Base-by-base conservation (phyloP, 75 land plant genomes). In the Azolla pinnata region DNA sequence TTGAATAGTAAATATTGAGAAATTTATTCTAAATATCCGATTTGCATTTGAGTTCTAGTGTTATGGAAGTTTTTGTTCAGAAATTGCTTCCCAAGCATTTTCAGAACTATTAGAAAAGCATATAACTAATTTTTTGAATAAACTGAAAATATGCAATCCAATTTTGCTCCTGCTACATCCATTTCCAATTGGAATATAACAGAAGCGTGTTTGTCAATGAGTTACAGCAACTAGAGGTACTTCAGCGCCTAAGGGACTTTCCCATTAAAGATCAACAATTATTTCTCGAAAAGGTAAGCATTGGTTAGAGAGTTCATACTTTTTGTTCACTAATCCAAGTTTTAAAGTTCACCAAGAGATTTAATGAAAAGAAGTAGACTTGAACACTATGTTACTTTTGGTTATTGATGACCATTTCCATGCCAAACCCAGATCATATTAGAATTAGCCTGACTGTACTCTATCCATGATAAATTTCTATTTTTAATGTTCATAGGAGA, bases 171-270 rank as follows among this genome's bases (percentile, higher is more conserved):
- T n/a, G n/a, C n/a, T n/a, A n/a, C n/a, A n/a, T n/a, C n/a, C n/a
- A n/a, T n/a, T n/a, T n/a, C n/a, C n/a, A n/a, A n/a, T n/a, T n/a
- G n/a, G n/a, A n/a, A n/a, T n/a, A n/a, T n/a, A n/a, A n/a, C n/a
- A n/a, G n/a, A n/a, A n/a, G n/a, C 5, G 25, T 26, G 17, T 4
- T 16, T 18, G 7, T n/a, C 25, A 30, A 16, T 23, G 30, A 1
- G 1, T 59, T 40, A 66, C 58, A 90, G 97, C 97, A 90, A 87
- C 53, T 81, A 62, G 79, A 75, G 69, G 77, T 90, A 80, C 63
- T 90, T 16, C 80, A 73, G 40, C 68, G 77, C 38, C 80, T 90
- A 64, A 70, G 92, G 30, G 77, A 73, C 44, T 65, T 83, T 65
- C 71, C 75, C 27, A 40, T 69, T 27, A 75, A 83, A 66, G 78